Evolutionary conservation across 2,329 filamentous ascomycete species (phyloP).

Genomic region (Xylariaceae sp.): DNA sequence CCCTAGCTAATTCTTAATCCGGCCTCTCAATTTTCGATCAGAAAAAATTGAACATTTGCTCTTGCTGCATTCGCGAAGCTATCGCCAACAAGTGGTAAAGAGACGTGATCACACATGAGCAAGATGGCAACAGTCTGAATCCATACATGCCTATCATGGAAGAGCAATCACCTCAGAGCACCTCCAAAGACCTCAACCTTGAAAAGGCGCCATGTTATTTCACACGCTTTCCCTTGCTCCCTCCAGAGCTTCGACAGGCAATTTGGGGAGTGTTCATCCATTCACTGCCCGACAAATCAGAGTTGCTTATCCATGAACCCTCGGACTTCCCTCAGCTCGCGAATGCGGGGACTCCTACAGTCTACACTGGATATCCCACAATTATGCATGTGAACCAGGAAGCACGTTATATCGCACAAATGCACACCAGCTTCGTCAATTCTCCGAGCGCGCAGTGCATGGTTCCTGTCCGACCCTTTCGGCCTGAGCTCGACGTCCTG

Average conservation of each 20-base stretch:
- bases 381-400: background rate
- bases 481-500: background rate
- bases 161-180: background rate
- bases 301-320: background rate
- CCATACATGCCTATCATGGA: too few species aligned
- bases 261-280: background rate
- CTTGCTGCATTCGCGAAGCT: too few species aligned
- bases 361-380: background rate
- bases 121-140: too few species aligned
- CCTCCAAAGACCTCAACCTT: background rate
- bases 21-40: too few species aligned
- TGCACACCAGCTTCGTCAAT: too few species aligned
- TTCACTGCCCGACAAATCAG: background rate
- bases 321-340: background rate
- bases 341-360: background rate
- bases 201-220: background rate
- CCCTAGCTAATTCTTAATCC: too few species aligned
- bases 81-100: too few species aligned
- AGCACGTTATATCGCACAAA: background rate
- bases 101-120: too few species aligned
- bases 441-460: too few species aligned
- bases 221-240: background rate
- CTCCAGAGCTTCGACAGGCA: background rate
- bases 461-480: conserved; percentile 10
- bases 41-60: too few species aligned